A percentile compares a stretch with the other conserved stretches of the same genome.
These are phyloP conservation scores for Syzygium jambos DNA, from an alignment of 345 rosid genomes.

Conservation along the genomic window DNA sequence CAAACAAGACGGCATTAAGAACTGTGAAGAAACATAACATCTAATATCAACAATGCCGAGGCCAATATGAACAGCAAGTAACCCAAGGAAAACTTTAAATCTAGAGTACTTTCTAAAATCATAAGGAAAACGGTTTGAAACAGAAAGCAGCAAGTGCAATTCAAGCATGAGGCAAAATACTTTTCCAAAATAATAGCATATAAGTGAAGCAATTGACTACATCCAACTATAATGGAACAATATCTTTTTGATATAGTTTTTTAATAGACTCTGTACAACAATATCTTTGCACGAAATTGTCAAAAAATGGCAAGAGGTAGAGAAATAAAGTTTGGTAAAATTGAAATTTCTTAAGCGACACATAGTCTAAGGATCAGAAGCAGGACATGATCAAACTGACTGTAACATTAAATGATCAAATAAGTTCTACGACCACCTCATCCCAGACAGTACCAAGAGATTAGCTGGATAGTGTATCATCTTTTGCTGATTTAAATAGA, in stretches of 20 bases:
- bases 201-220: background rate
- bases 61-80: background rate
- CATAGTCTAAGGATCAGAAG: background rate
- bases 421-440: background rate
- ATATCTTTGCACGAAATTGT: background rate
- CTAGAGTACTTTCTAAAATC: background rate
- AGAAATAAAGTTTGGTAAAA: background rate
- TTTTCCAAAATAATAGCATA: background rate
- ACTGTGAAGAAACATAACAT: background rate
- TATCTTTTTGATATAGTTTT: background rate
- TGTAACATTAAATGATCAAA: background rate
- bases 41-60: background rate
- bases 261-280: background rate
- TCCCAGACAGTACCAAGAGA: background rate
- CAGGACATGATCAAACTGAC: background rate
- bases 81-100: background rate
- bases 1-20: background rate
- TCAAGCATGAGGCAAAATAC: background rate
- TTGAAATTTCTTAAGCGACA: background rate
- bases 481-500: background rate
- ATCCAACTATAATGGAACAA: background rate
- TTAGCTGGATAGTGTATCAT: background rate
- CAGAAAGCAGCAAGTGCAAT: background rate
- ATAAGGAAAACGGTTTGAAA: background rate
- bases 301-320: background rate